Conservation (phyloP, 495 filamentous ascomycete species). For the Annulohypoxylon nitens region DNA sequence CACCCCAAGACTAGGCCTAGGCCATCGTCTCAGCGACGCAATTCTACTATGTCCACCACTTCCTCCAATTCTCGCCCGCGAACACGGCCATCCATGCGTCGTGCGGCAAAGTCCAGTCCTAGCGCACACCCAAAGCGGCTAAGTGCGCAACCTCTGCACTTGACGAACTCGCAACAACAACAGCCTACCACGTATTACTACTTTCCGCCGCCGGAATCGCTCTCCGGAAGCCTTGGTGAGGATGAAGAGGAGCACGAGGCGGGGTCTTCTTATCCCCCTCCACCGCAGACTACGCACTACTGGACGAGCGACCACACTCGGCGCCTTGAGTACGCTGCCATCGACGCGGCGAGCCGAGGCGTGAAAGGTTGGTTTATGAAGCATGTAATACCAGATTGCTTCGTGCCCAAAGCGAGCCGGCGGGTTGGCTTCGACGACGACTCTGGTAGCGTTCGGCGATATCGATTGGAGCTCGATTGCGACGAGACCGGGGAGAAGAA, state of each 20-base stretch:
- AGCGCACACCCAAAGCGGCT: constrained; percentile 43
- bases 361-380: constrained; percentile 67
- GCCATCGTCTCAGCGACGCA: constrained; percentile 41
- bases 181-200: constrained; percentile 60
- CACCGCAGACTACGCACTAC: constrained; percentile 68
- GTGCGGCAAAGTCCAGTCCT: constrained; percentile 53
- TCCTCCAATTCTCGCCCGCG: constrained; percentile 48
- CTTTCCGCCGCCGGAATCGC: constrained; percentile 60
- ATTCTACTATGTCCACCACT: constrained; percentile 45
- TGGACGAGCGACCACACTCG: constrained; percentile 69
- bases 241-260: constrained; percentile 38
- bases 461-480: constrained; percentile 63
- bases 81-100: constrained; percentile 52
- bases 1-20: constrained; percentile 42
- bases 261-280: constrained; percentile 49
- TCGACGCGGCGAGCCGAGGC: constrained; percentile 66
- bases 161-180: constrained; percentile 48
- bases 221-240: constrained; percentile 26
- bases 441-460: constrained; percentile 66
- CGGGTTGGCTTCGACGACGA: constrained; percentile 65
- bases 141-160: constrained; percentile 47
- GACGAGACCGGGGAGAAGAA: constrained; percentile 49
- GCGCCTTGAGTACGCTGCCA: constrained; percentile 68
- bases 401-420: constrained; percentile 60
- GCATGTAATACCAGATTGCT: constrained; percentile 66